phyloP scores from a whole-genome alignment of 371 early-diverging fungal species.

The Rhizopus sp. region DNA sequence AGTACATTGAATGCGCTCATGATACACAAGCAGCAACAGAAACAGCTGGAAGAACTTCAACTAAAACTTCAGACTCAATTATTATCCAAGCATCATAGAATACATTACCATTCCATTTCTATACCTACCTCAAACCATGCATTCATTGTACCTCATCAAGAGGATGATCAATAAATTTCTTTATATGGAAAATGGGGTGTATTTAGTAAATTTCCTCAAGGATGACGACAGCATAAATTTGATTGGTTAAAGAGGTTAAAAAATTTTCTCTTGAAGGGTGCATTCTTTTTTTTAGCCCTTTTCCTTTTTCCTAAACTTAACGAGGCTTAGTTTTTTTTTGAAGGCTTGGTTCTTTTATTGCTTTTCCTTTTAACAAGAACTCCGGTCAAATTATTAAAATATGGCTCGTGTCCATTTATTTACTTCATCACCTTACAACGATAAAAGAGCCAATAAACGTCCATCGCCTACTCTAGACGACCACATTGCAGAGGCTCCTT shows the following conservation, averaged over 20 bases:
- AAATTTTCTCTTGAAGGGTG: background rate
- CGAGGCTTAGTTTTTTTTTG: constrained; percentile 29
- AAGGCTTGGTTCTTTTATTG: constrained; percentile 12
- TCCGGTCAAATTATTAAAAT: constrained; percentile 28
- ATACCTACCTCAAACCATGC: constrained; percentile 10
- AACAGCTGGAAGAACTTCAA: constrained; percentile 37
- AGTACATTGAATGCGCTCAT: constrained; percentile 32
- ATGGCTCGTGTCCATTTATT: constrained; percentile 49
- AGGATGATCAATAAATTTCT: background rate
- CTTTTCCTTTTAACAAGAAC: constrained; percentile 36
- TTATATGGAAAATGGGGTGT: too few relatives aligned
- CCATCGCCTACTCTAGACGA: constrained; percentile 7
- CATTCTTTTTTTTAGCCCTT: background rate
- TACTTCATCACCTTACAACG: constrained; percentile 24
- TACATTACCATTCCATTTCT: constrained; percentile 17
- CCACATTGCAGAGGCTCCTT: constrained; percentile 17
- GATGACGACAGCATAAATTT: background rate
- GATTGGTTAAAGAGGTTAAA: constrained; percentile 8
- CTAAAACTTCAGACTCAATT: constrained; percentile 39
- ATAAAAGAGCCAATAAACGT: constrained; percentile 8
- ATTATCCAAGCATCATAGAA: constrained; percentile 12
- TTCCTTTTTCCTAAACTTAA: constrained; percentile 3
- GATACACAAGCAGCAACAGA: constrained; percentile 42
- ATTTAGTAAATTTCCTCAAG: too few relatives aligned
- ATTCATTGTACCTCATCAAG: constrained; percentile 1